Base-by-base conservation (phyloP, 306 rosid genomes). In the Medicago lupulina region DNA sequence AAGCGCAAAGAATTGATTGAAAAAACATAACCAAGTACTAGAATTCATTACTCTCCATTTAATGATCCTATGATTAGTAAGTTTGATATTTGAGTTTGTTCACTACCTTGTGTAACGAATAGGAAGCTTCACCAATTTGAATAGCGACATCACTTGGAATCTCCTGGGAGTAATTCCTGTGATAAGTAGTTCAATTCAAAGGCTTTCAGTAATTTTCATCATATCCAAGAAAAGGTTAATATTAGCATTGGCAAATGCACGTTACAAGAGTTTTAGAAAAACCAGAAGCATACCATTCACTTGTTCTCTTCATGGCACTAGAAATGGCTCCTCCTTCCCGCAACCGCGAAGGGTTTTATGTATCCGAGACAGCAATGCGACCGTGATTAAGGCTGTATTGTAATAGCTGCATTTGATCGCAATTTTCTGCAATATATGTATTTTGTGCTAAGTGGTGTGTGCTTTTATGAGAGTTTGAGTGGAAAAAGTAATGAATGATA, bases 111-210 rank as follows among this genome's bases (percentile, higher is more conserved):
- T 95, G 98, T 61, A 95, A 85, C 18, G 89, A 82, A 83, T 92
- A 92, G 21, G 89, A 86, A 67, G 77, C 92, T 77, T 84, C 93
- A 41, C 91, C 97, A 82, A 88, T 87, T 78, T 89, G 86, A 76
- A 95, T 76, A 6, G 87, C 82, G 70, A 95, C 71, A 83, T 95
- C 98, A 41, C 96, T 90, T 3, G 96, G 97, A 85, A 95, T 86
- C 83, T 92, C 98, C 76, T 92, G 93, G 50, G 97, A 90, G 47
- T 85, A 90, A 85, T 87, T 89, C 98, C 98, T 95, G 82, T 5
- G 58, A 75, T 41, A 63, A 76, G 57, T 79, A 82, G 61, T 74
- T 72, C 67, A 80, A 75, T 74, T n/a, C 57, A 36, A 0, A 51
- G 5, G 46, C 25, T 54, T 19, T 39, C 51, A 79, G 21, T 53